Percentiles rank a stretch among this genome's conserved stretches.
Evolutionary conservation across 1,284 basidiomycete species (phyloP).

Genomic region (Malassezia sympodialis): DNA sequence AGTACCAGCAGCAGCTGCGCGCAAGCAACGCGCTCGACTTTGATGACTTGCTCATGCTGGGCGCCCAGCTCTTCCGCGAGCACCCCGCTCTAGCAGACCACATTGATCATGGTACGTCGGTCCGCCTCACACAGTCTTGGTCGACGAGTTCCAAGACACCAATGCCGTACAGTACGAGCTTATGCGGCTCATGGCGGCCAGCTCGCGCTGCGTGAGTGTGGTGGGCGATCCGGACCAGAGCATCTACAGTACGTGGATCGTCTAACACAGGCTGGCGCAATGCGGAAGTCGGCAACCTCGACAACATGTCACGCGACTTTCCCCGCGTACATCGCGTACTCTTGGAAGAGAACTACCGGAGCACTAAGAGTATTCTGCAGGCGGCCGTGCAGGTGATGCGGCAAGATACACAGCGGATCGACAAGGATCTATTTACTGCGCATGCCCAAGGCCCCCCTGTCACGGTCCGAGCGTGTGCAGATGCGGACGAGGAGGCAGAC

Average conservation of each 20-base stretch:
- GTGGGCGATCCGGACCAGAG: conserved; percentile 91
- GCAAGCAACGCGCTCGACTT: conserved; percentile 71
- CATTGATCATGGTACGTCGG: conserved; percentile 55
- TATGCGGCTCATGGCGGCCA: conserved; percentile 54
- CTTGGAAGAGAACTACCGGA: conserved; percentile 79
- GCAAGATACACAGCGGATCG: conserved; percentile 66
- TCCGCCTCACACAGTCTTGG: conserved; percentile 55
- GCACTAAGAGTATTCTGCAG: conserved; percentile 66
- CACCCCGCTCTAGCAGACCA: conserved; percentile 56
- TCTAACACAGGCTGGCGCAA: conserved; percentile 62
- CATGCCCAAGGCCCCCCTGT: conserved; percentile 58
- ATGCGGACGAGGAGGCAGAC: conserved; percentile 27
- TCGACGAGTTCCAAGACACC: conserved; percentile 88
- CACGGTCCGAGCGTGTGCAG: conserved; percentile 24
- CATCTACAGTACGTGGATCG: conserved; percentile 55
- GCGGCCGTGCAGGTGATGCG: conserved; percentile 68
- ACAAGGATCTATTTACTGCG: conserved; percentile 64
- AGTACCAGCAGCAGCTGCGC: conserved; percentile 61
- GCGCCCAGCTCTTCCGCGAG: conserved; percentile 56
- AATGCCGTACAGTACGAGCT: conserved; percentile 76
- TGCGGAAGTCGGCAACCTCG: conserved; percentile 52
- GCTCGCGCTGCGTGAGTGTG: conserved; percentile 56
- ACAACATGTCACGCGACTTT: conserved; percentile 35
- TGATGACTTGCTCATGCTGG: conserved; percentile 72
- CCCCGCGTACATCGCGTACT: conserved; percentile 55